Evolutionary conservation across 495 filamentous ascomycete species (phyloP).

Genomic region (Penicillium waksmanii): DNA sequence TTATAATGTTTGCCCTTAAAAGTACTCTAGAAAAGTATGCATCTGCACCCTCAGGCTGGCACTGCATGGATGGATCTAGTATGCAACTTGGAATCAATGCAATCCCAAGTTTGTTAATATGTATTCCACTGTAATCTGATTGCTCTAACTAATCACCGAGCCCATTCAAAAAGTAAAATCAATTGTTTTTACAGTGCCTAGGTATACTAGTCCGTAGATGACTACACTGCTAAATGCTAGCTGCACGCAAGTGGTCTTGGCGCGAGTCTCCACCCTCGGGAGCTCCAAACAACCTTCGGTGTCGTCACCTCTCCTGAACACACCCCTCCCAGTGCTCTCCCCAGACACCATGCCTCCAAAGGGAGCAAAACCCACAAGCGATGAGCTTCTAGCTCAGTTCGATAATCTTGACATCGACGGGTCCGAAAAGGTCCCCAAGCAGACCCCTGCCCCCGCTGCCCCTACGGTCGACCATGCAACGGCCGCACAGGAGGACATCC

Average conservation of each 20-base stretch:
- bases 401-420: constrained; percentile 66
- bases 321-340: constrained; percentile 4
- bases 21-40: no score
- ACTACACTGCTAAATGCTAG: background rate
- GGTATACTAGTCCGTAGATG: no score
- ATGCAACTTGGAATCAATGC: no score
- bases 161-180: no score
- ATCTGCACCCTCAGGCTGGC: no score
- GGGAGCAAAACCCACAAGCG: constrained; percentile 65
- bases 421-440: constrained; percentile 43
- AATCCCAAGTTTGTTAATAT: no score
- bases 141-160: no score
- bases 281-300: constrained; percentile 30
- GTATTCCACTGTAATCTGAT: no score
- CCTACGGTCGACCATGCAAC: constrained; percentile 44
- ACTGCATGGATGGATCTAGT: no score
- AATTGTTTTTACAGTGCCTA: no score
- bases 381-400: constrained; percentile 84
- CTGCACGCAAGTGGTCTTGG: constrained; percentile 28
- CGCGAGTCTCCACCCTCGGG: constrained; percentile 30
- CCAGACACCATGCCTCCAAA: constrained; percentile 46
- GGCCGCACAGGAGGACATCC: constrained; percentile 62
- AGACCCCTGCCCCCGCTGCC: constrained; percentile 35
- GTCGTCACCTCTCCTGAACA: constrained; percentile 41
- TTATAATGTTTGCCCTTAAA: no score